Evolutionary conservation across 441 rosid genomes (phyloP), one percentile per base, ranked within the genome.

Genomic region (Bocquillonia castaneifolia): DNA sequence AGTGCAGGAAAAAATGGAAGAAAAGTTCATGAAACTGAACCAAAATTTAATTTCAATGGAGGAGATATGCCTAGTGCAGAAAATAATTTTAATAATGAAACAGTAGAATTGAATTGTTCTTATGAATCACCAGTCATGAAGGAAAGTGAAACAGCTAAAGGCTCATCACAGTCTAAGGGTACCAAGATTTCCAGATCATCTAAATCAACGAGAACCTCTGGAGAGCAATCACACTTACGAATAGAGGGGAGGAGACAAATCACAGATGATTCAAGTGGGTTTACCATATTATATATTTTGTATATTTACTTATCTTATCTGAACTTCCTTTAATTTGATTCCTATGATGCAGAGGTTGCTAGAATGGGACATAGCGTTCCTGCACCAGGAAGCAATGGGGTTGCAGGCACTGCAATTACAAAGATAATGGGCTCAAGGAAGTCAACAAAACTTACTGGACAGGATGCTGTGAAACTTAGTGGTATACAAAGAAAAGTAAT

Each of bases 341-440:
- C 67, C 65, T 66, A 63, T 71, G 15, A 61, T 79, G 72, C 83
- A 79, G 85, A 80, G 69, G 68, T 65, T 72, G 67, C 74, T 61
- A 74, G 76, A 71, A 74, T 44, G 68, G 69, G 77, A 76, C 76
- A 51, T 70, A 47, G 62, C 45, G 60, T 68, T 63, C 48, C 72
- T 12, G 69, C 76, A 64, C 76, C 72, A 60, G 82, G 80, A 75
- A 76, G 59, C 78, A 72, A 73, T 67, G 86, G 77, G 56, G 68
- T 66, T 61, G 58, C 83, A 36, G 71, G 74, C 44, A 73, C 65
- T 62, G 86, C 85, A 40, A 70, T 78, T 73, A 82, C 77, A 81
- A 88, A 83, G 82, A 83, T 79, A 86, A 77, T 83, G 86, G 83
- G 85, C 64, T 70, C 81, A 68, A 77, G 83, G 81, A 85, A 78